These are phyloP conservation scores for Exophiala sp. DNA, from an alignment of 2,329 filamentous ascomycete genomes.

Conservation along the genomic window DNA sequence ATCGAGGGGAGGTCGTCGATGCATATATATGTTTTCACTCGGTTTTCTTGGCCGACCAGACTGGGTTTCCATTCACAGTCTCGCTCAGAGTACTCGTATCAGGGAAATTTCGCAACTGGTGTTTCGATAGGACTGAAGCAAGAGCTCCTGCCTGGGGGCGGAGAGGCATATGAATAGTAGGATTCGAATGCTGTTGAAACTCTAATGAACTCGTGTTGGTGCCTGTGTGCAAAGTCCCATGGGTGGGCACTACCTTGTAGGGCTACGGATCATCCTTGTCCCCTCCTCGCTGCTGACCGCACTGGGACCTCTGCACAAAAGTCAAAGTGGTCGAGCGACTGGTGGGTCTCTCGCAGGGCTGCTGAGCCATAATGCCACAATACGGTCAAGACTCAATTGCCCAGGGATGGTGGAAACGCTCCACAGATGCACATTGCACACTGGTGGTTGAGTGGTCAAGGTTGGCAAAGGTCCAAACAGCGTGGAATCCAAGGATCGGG, in stretches of 20 bases:
- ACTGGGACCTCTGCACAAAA: neutral
- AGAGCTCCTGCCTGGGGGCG: conserved; percentile 13
- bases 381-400: no score
- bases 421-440: neutral
- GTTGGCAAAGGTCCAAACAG: neutral
- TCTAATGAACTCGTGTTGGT: neutral
- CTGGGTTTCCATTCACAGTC: neutral
- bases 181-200: neutral
- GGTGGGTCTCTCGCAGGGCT: neutral
- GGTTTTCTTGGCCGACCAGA: neutral
- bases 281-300: conserved; percentile 15
- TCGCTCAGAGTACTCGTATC: neutral
- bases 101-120: conserved; percentile 4
- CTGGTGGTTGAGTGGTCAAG: neutral
- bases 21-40: conserved; percentile 13
- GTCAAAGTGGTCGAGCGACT: neutral
- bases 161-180: conserved; percentile 22
- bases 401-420: neutral
- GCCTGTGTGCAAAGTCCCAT: neutral
- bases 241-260: conserved; percentile 13
- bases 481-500: neutral
- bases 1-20: neutral
- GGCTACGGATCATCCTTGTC: conserved; percentile 18
- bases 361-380: conserved; percentile 1
- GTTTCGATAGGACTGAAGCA: conserved; percentile 10